Evolutionary conservation across 441 rosid genomes (phyloP), one percentile per base, ranked within the genome.

Genomic region (Isatis lusitanica): DNA sequence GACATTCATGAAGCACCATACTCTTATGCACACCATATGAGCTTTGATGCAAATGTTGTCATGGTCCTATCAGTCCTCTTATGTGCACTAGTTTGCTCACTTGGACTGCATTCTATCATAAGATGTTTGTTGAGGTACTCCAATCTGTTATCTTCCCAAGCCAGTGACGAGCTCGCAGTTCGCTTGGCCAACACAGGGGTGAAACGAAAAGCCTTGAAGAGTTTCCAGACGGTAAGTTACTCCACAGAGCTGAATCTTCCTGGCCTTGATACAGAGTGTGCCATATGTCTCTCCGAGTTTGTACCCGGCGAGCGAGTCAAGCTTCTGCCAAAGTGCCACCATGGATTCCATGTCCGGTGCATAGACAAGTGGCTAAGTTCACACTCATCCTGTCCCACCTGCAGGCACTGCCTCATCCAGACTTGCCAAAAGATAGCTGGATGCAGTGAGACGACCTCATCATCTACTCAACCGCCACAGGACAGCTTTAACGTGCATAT

Each of bases 191-290:
- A 79, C 71, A 81, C 74, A 40, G 93, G 93, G 26, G 82, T 88
- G 61, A 77, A 81, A 70, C 68, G 39, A 21, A 81, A 86, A 31
- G 89, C 87, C n/a, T 66, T 86, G 16, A 85, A 81, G 78, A 80
- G 86, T 51, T 88, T 88, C 51, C 81, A 88, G 11, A 55, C 84
- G 2, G 80, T 83, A 55, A 79, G 76, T 43, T 88, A 86, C 84
- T 80, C 87, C 1, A 11, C 71, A 67, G 74, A 78, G 47, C 33
- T 63, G 61, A 73, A 73, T 6, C 48, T 78, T 4, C 78, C 78
- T 61, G 78, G 78, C 31, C 26, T 68, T 31, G 71, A 39, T 63
- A 78, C 75, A 0, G 82, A 78, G 46, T 78, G 82, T 51, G 82
- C 51, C 15, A 74, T 78, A 39, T 78, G 82, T 44, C 72, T 78